Evolutionary conservation across 1,284 basidiomycete genomes (phyloP), one percentile per base, ranked within the genome.

Genomic region (Pseudomicrostroma phylloplanum): DNA sequence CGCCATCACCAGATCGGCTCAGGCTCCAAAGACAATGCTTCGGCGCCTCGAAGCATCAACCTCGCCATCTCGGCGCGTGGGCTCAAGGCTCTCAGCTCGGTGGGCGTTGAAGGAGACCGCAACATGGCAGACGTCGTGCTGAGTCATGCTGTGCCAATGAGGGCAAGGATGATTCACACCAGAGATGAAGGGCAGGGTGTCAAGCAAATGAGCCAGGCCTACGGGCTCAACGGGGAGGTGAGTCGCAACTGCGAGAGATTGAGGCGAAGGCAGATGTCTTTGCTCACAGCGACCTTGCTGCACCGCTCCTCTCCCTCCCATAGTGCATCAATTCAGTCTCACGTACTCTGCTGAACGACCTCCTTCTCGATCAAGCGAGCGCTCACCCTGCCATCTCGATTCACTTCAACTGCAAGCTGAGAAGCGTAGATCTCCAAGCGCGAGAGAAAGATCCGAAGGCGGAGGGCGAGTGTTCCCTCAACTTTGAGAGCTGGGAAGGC

Each of bases 291-390:
- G 6, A 17, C 25, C 58, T 39, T 21, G 15, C 25, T 42, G 39
- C 36, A 54, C 51, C 15, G 51, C 43, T 1, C 42, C 66, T 66
- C 39, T 54, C 60, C 17, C 43, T 17, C 43, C 9, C 12, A 13
- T 79, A 94, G 88, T 89, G 86, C 78, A 94, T 96, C 80, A 92
- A 94, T 81, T 94, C 92, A 54, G 90, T 96, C 73, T 89, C 92
- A 80, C 86, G 93, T 65, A 86, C 87, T 13, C 84, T 92, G 67
- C 85, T 97, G 54, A 96, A 96, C 78, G 86, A 90, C 79, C 85
- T 86, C 55, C 83, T 97, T n/a, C 83, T 96, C 62, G 82, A 87
- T 55, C 86, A 88, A 76, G 86, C 85, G 54, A 81, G 86, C 57
- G 81, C 83, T 60, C 82, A 87, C 57, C 84, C 85, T 39, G 86